These are phyloP conservation scores for Pestalotiopsis sp. DNA, from an alignment of 2,329 filamentous ascomycete genomes.

Conservation along the genomic window DNA sequence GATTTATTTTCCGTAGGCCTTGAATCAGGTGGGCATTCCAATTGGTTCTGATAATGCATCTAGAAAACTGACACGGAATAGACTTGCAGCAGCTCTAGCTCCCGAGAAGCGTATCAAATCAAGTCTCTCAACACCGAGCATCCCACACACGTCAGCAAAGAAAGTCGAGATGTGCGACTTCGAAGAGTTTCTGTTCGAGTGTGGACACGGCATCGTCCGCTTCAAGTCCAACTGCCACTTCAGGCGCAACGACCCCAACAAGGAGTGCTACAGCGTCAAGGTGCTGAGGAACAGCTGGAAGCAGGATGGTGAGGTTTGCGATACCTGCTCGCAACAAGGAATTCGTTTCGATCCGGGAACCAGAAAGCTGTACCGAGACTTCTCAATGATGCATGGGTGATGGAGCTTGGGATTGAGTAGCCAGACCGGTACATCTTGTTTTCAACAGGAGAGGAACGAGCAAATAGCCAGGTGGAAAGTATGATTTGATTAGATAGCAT, in stretches of 20 bases:
- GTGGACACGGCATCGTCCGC: slow-evolving; percentile 61
- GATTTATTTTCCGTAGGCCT: too few species aligned
- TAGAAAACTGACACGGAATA: too few species aligned
- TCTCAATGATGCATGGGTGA: background rate
- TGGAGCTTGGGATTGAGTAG: too few species aligned
- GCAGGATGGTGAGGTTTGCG: slow-evolving; percentile 54
- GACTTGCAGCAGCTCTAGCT: too few species aligned
- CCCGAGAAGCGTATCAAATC: too few species aligned
- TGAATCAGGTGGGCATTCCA: too few species aligned
- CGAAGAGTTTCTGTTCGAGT: slow-evolving; percentile 70
- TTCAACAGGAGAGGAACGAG: too few species aligned
- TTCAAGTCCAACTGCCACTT: slow-evolving; percentile 74
- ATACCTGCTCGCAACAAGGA: slow-evolving; percentile 41
- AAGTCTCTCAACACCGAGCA: too few species aligned
- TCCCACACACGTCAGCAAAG: background rate
- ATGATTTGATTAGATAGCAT: too few species aligned
- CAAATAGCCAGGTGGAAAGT: too few species aligned
- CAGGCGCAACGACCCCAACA: slow-evolving; percentile 71
- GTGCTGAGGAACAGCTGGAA: slow-evolving; percentile 63
- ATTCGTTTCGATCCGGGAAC: slow-evolving; percentile 7
- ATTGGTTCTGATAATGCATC: too few species aligned
- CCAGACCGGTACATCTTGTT: too few species aligned
- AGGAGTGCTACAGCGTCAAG: slow-evolving; percentile 71
- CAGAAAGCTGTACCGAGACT: background rate
- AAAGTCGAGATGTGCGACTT: slow-evolving; percentile 66